Percentiles rank a stretch among this genome's conserved stretches.
Evolutionary conservation across 164 flowering plant species (phyloP).

Genomic region (Chimonanthus salicifolius): DNA sequence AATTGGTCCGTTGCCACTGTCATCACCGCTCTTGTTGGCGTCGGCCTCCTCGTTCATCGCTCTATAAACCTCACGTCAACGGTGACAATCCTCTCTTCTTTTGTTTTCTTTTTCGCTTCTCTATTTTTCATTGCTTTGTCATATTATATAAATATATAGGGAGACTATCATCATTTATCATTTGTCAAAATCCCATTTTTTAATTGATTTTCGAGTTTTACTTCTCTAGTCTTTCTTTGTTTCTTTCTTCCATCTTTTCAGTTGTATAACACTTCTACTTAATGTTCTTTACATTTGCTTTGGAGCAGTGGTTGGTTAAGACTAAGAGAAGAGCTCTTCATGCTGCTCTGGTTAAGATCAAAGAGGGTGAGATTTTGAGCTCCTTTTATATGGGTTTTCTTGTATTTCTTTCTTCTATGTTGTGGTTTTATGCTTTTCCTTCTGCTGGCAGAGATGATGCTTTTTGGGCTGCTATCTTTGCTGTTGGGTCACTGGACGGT

Average conservation of each 20-base stretch:
- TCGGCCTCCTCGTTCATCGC: conserved; percentile 49
- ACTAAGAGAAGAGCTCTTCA: conserved; percentile 73
- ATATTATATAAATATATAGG: too few relatives aligned
- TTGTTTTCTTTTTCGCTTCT: background rate
- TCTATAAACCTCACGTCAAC: conserved; percentile 40
- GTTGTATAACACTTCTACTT: background rate
- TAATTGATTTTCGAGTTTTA: background rate
- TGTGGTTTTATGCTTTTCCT: background rate
- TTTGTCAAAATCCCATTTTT: too few relatives aligned
- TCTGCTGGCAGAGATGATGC: conserved; percentile 68
- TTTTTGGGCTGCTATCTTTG: conserved; percentile 77
- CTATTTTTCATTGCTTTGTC: background rate
- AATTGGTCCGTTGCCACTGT: conserved; percentile 89
- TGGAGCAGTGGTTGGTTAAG: conserved; percentile 57
- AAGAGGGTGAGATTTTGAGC: conserved; percentile 45
- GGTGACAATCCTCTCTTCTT: conserved; percentile 24
- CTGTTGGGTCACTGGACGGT: conserved; percentile 80
- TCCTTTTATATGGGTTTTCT: background rate
- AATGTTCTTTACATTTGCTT: background rate
- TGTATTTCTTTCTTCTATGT: conserved; percentile 4
- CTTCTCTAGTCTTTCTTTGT: background rate
- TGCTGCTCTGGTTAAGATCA: conserved; percentile 78
- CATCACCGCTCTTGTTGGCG: conserved; percentile 45
- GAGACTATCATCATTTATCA: too few relatives aligned
- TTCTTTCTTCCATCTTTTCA: background rate